These are phyloP conservation scores for Clavulina sp. DNA, from an alignment of 768 basidiomycete genomes.

Conservation along the genomic window DNA sequence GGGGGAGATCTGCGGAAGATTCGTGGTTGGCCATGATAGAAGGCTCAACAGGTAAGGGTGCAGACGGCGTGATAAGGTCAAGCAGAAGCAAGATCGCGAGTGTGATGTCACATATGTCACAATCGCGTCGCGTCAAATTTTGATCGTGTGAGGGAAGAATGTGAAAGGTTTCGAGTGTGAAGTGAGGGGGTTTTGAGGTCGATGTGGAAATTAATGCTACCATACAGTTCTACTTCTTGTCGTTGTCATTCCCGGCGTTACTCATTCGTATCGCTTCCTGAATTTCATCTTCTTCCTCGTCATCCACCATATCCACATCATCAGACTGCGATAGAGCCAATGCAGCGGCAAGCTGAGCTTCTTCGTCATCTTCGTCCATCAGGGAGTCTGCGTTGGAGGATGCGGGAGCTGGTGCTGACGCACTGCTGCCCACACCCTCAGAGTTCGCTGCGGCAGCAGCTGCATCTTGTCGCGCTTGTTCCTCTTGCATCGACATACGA, in stretches of 20 bases:
- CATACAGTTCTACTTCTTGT: background rate
- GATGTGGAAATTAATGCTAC: no score
- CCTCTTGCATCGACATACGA: conserved; percentile 94
- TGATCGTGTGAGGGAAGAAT: no score
- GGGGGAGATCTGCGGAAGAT: conserved; percentile 30
- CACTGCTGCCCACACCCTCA: conserved; percentile 14
- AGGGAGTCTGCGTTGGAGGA: conserved; percentile 19
- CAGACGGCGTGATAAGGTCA: background rate
- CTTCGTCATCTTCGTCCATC: conserved; percentile 49
- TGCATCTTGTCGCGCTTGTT: conserved; percentile 43
- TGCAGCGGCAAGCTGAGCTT: conserved; percentile 56
- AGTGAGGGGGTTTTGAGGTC: no score
- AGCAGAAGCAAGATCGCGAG: no score
- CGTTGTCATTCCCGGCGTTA: background rate
- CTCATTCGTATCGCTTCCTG: conserved; percentile 46
- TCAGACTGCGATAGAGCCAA: conserved; percentile 45
- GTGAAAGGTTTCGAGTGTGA: no score
- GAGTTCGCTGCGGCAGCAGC: conserved; percentile 21
- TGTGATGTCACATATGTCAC: no score
- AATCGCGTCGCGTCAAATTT: no score
- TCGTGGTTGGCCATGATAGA: background rate
- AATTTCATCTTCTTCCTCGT: conserved; percentile 45
- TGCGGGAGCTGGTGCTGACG: conserved; percentile 17
- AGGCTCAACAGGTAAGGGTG: background rate
- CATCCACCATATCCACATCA: conserved; percentile 34